These are phyloP conservation scores for Tetrapyrgos nigripes DNA, from an alignment of 1,284 basidiomycete genomes.

Conservation along the genomic window DNA sequence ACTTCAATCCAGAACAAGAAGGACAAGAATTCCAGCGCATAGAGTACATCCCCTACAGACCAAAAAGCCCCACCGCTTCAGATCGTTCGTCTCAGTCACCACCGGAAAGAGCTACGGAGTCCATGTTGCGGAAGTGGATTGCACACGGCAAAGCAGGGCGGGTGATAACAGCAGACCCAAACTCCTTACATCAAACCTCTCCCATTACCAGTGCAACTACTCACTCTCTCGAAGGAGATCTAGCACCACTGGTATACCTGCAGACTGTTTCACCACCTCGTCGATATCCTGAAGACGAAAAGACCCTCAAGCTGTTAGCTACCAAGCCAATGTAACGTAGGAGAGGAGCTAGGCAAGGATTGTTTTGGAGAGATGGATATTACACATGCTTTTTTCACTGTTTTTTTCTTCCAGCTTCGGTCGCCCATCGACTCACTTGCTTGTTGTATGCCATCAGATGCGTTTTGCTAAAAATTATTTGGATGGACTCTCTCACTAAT, in stretches of 20 bases:
- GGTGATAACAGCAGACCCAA: not conserved
- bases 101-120: slow-evolving; percentile 21
- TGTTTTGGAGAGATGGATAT: too few species aligned
- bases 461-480: too few species aligned
- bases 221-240: slow-evolving; percentile 34
- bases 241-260: slow-evolving; percentile 63
- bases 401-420: too few species aligned
- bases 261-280: slow-evolving; percentile 50
- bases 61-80: slow-evolving; percentile 18
- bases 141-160: not conserved
- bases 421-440: too few species aligned
- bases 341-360: too few species aligned
- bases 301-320: slow-evolving; percentile 55
- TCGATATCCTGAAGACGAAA: slow-evolving; percentile 63
- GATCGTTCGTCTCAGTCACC: slow-evolving; percentile 25
- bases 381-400: too few species aligned
- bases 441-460: too few species aligned
- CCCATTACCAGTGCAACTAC: slow-evolving; percentile 39
- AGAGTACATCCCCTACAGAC: slow-evolving; percentile 46
- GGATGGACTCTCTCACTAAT: too few species aligned
- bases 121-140: slow-evolving; percentile 19
- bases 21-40: slow-evolving; percentile 30
- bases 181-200: slow-evolving; percentile 12
- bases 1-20: slow-evolving; percentile 47
- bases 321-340: slow-evolving; percentile 1